These are phyloP conservation scores for Moricandia moricandioides DNA, from an alignment of 345 rosid genomes.

Conservation along the genomic window DNA sequence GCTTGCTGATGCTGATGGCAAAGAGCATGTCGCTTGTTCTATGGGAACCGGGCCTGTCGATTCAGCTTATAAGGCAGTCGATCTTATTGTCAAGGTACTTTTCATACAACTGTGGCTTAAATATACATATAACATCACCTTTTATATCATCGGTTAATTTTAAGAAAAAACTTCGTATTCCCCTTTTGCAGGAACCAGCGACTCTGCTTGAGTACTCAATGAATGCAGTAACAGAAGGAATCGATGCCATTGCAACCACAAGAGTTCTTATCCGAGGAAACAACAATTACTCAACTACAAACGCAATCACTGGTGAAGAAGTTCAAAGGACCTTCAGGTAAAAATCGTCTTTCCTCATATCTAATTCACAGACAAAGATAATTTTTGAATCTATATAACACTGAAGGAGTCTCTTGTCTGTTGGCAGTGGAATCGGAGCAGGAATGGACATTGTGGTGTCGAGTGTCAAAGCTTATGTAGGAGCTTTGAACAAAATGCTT, in stretches of 20 bases:
- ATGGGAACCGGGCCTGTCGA: conserved; percentile 94
- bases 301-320: conserved; percentile 61
- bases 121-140: background rate
- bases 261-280: conserved; percentile 86
- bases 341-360: background rate
- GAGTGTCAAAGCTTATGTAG: conserved; percentile 82
- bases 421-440: conserved; percentile 73
- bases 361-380: background rate
- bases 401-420: background rate
- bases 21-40: conserved; percentile 73
- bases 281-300: conserved; percentile 41
- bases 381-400: background rate
- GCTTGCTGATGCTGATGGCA: conserved; percentile 63
- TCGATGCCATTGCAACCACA: conserved; percentile 94
- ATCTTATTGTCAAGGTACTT: conserved; percentile 77
- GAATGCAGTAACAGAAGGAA: conserved; percentile 89
- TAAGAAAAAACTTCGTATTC: background rate
- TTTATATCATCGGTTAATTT: background rate
- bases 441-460: conserved; percentile 90
- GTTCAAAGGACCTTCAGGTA: conserved; percentile 75
- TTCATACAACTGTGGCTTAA: background rate
- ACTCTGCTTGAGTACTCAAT: conserved; percentile 82
- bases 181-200: conserved; percentile 51
- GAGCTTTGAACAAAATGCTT: conserved; percentile 90
- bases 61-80: conserved; percentile 95